These are phyloP conservation scores for Chaetomium sp. DNA, from an alignment of 2,329 filamentous ascomycete genomes.

Conservation along the genomic window DNA sequence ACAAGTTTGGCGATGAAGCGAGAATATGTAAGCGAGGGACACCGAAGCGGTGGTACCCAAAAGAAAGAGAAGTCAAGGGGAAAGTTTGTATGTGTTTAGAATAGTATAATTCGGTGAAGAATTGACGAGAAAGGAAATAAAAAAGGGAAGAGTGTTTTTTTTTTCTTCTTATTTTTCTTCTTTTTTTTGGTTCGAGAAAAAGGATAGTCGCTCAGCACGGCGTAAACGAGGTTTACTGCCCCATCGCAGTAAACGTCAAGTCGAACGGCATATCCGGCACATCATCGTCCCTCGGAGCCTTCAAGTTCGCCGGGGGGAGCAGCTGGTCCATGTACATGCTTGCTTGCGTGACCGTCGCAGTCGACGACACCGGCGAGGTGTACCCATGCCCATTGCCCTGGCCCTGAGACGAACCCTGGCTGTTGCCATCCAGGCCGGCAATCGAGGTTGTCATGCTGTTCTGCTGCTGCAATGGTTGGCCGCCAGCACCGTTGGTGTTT, in stretches of 20 bases:
- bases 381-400: constrained; percentile 16
- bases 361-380: constrained; percentile 24
- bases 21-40: too few species aligned
- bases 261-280: constrained; percentile 18
- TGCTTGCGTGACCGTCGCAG: constrained; percentile 23
- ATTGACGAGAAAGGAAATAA: too few species aligned
- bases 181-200: not conserved
- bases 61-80: too few species aligned
- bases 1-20: too few species aligned
- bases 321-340: constrained; percentile 16
- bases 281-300: constrained; percentile 7
- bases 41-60: too few species aligned
- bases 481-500: not conserved
- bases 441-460: constrained; percentile 12
- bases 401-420: not conserved
- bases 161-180: not conserved
- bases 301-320: not conserved
- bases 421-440: constrained; percentile 4
- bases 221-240: not conserved
- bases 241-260: constrained; percentile 1
- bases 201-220: not conserved
- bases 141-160: too few species aligned
- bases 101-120: too few species aligned
- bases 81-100: too few species aligned
- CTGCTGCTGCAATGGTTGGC: constrained; percentile 1